Percentiles rank a stretch among this genome's conserved stretches.
Conservation (phyloP, 1,284 basidiomycete species). For the Papiliotrema laurentii region DNA sequence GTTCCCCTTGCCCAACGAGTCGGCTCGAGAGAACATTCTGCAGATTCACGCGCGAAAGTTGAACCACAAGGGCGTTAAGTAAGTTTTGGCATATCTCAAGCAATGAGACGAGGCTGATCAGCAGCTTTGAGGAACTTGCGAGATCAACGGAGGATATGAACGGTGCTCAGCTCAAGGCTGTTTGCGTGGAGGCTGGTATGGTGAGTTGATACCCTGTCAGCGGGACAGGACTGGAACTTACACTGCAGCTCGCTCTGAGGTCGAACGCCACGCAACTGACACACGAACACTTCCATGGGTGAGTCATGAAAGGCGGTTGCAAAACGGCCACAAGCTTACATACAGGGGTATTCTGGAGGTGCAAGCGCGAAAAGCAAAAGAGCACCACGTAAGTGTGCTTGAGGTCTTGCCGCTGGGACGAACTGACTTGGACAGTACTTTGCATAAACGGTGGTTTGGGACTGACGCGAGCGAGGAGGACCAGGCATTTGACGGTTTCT, state of each 20-base stretch:
- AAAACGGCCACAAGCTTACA: neutral
- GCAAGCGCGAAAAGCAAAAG: slow-evolving; percentile 96
- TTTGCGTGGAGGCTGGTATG: slow-evolving; percentile 98
- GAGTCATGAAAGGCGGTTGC: neutral
- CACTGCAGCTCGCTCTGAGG: slow-evolving; percentile 54
- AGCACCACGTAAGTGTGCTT: slow-evolving; percentile 49
- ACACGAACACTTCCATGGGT: slow-evolving; percentile 82
- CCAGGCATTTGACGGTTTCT: neutral
- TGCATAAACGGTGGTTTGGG: neutral
- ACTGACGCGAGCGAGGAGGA: neutral
- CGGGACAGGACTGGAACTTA: neutral
- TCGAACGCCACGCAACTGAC: slow-evolving; percentile 86
- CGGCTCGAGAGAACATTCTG: slow-evolving; percentile 66
- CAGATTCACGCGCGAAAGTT: slow-evolving; percentile 90
- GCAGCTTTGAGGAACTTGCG: slow-evolving; percentile 64
- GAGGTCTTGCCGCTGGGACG: neutral
- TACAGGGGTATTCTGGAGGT: slow-evolving; percentile 82
- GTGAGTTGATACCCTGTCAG: slow-evolving; percentile 57
- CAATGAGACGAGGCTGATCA: neutral
- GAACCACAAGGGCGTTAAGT: slow-evolving; percentile 58
- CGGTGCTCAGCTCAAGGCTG: slow-evolving; percentile 65
- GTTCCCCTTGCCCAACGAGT: slow-evolving; percentile 72
- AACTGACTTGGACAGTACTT: slow-evolving; percentile 3
- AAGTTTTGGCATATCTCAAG: slow-evolving; percentile 12
- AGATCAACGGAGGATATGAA: slow-evolving; percentile 74